These are phyloP conservation scores for Populus simonii DNA, from an alignment of 345 rosid species.

Conservation along the genomic window DNA sequence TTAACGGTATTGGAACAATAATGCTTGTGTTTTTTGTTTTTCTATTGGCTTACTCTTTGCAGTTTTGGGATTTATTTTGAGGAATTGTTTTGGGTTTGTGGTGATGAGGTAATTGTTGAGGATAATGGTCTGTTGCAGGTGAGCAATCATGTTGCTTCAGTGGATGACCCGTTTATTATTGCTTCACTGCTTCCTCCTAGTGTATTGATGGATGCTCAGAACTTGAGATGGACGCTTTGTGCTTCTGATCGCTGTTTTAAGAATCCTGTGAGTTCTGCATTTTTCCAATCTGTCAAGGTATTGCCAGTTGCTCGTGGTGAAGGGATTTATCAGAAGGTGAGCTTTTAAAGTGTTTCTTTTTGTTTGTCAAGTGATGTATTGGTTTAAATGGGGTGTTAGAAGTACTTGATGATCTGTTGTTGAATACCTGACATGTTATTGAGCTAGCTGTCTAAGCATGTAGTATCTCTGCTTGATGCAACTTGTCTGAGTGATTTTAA, in stretches of 20 bases:
- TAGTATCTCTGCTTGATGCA: no score
- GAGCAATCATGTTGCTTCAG: conserved; percentile 95
- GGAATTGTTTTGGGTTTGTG: neutral
- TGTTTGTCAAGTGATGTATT: neutral
- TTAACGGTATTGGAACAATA: conserved; percentile 52
- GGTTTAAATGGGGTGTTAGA: neutral
- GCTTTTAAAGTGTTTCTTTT: neutral
- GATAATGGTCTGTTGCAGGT: conserved; percentile 47
- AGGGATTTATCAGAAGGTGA: conserved; percentile 93
- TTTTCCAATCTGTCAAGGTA: conserved; percentile 83
- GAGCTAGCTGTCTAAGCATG: no score
- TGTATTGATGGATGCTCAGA: conserved; percentile 77
- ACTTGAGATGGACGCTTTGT: conserved; percentile 94
- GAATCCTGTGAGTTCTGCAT: conserved; percentile 84
- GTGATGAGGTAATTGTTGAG: neutral
- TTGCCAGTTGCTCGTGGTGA: conserved; percentile 92
- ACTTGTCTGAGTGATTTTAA: neutral
- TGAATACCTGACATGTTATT: neutral
- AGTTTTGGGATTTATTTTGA: neutral
- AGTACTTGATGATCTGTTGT: neutral
- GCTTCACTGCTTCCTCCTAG: conserved; percentile 85
- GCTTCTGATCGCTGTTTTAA: conserved; percentile 89
- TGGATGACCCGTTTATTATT: conserved; percentile 91
- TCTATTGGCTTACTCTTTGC: neutral
- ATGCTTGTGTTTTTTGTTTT: neutral